Conservation (phyloP, 345 rosid species). For the Eucalyptus virginea region DNA sequence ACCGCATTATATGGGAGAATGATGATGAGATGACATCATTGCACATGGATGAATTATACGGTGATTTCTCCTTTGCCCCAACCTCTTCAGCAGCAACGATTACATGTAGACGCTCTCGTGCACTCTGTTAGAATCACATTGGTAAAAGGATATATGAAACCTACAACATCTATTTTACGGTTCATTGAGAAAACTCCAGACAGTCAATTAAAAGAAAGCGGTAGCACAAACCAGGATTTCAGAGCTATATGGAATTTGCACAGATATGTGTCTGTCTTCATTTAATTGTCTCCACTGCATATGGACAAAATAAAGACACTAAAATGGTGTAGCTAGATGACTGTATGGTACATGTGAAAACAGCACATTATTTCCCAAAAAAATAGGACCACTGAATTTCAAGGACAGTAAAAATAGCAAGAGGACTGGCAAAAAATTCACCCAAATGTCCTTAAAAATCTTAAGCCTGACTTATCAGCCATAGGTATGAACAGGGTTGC, state of each 20-base stretch:
- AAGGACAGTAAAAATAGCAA: neutral
- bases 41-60: slow-evolving; percentile 58
- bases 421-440: neutral
- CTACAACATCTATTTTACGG: neutral
- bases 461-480: neutral
- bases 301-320: neutral
- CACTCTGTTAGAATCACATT: slow-evolving; percentile 30
- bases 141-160: neutral
- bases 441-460: neutral
- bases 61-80: slow-evolving; percentile 80
- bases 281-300: slow-evolving; percentile 53
- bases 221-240: slow-evolving; percentile 42
- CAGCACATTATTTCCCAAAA: neutral
- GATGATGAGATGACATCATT: slow-evolving; percentile 65
- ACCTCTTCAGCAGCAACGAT: slow-evolving; percentile 78
- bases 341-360: neutral
- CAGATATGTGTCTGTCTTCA: slow-evolving; percentile 58
- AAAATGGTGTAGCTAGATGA: neutral
- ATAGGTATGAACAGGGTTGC: neutral
- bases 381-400: neutral
- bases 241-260: slow-evolving; percentile 56
- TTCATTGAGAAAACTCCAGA: neutral
- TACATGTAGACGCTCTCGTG: slow-evolving; percentile 51
- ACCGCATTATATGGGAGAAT: slow-evolving; percentile 70
- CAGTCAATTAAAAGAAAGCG: neutral